Evolutionary conservation across 1,139 yeast genomes (phyloP).

Genomic region (Yamadazyma triangularis): DNA sequence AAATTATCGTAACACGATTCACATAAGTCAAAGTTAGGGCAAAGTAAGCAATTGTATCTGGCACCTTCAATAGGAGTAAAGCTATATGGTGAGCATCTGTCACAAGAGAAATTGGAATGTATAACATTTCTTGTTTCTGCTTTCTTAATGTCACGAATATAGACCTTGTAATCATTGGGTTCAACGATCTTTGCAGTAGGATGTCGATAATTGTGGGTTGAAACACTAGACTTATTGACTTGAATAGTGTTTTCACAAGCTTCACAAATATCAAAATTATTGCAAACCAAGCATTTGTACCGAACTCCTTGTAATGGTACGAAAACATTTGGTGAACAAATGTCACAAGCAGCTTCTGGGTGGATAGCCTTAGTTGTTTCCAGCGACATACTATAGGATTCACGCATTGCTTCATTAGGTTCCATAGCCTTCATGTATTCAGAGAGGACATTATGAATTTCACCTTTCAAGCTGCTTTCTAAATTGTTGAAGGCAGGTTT

Average conservation of each 20-base stretch:
- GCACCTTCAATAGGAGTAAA: constrained; percentile 41
- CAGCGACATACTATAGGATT: no score
- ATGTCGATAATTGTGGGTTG: constrained; percentile 22
- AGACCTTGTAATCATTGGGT: constrained; percentile 11
- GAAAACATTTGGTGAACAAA: constrained; percentile 26
- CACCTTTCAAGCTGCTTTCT: background rate
- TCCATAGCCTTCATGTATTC: background rate
- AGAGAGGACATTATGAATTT: background rate
- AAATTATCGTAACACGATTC: constrained; percentile 37
- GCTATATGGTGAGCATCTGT: constrained; percentile 38
- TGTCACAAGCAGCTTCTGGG: constrained; percentile 34
- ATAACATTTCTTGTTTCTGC: constrained; percentile 5
- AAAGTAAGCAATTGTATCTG: constrained; percentile 52
- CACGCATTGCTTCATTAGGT: background rate
- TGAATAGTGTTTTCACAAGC: constrained; percentile 34
- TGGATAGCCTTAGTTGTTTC: constrained; percentile 13
- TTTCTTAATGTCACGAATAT: background rate
- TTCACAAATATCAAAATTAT: constrained; percentile 54
- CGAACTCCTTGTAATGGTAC: constrained; percentile 44
- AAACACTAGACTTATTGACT: constrained; percentile 8
- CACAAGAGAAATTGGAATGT: constrained; percentile 33
- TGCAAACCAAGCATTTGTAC: constrained; percentile 52
- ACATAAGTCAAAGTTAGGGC: constrained; percentile 57
- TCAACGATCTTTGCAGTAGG: constrained; percentile 27
- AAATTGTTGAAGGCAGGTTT: background rate